Evolutionary conservation across 352 stramenopile species (phyloP).

Genomic region (Thalassiosira mediterranea): DNA sequence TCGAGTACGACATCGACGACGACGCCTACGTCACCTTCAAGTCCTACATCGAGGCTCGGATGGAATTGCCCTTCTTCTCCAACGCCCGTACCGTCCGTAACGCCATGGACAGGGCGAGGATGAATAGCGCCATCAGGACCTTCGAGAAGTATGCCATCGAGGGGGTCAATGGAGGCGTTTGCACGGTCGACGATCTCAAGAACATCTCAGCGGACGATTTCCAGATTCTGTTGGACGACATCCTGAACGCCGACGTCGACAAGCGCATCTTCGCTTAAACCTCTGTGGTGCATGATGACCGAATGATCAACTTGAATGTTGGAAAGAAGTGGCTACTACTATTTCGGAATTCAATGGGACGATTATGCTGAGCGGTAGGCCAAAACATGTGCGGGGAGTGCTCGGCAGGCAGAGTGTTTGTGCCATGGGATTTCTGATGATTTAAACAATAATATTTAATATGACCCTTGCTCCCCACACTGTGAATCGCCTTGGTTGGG

Average conservation of each 20-base stretch:
- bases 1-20: slow-evolving; percentile 84
- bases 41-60: slow-evolving; percentile 85
- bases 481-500: too few species aligned
- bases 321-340: too few species aligned
- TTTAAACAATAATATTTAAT: too few species aligned
- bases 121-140: slow-evolving; percentile 86
- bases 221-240: slow-evolving; percentile 85
- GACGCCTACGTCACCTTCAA: slow-evolving; percentile 83
- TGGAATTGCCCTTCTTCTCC: slow-evolving; percentile 89
- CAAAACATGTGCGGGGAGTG: too few species aligned
- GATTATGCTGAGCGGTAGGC: too few species aligned
- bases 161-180: slow-evolving; percentile 73
- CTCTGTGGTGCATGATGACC: too few species aligned
- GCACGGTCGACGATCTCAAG: slow-evolving; percentile 78
- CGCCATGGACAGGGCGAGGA: slow-evolving; percentile 88
- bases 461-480: too few species aligned
- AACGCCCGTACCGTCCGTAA: slow-evolving; percentile 89
- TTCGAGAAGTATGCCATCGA: slow-evolving; percentile 85
- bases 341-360: too few species aligned
- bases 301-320: too few species aligned
- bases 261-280: slow-evolving; percentile 86
- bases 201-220: slow-evolving; percentile 81
- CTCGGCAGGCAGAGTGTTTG: too few species aligned
- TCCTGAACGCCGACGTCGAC: slow-evolving; percentile 71
- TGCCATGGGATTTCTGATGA: too few species aligned